These are phyloP conservation scores for Clavulina sp. DNA, from an alignment of 768 basidiomycete species.

Conservation along the genomic window DNA sequence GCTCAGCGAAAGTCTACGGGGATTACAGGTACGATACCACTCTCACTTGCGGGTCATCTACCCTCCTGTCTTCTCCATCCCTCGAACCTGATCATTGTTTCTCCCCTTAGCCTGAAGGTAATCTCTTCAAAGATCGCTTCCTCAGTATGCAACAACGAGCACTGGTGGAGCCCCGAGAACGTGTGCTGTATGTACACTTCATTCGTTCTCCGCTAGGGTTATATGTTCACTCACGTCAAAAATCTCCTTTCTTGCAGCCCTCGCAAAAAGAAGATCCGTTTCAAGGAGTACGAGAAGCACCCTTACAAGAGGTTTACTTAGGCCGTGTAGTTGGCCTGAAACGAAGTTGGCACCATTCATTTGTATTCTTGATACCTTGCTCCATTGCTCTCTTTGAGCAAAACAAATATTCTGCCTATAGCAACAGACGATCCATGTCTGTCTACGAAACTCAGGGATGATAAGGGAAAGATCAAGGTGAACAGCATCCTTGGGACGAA, in stretches of 20 bases:
- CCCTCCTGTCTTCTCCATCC: neutral
- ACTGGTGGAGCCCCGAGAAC: conserved; percentile 71
- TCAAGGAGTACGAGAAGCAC: conserved; percentile 22
- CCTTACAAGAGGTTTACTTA: conserved; percentile 23
- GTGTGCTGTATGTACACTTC: conserved; percentile 41
- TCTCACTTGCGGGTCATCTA: neutral
- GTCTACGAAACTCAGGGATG: no score
- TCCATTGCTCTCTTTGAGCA: no score
- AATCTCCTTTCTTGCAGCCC: neutral
- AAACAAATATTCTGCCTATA: no score
- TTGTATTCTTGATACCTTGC: no score
- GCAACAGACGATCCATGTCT: no score
- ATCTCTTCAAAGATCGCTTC: conserved; percentile 80
- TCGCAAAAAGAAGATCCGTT: conserved; percentile 13
- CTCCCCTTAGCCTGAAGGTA: conserved; percentile 63
- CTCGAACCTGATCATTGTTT: neutral
- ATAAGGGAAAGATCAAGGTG: no score
- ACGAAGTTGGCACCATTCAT: no score
- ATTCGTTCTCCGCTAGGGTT: neutral
- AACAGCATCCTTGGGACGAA: no score
- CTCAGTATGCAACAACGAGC: conserved; percentile 75
- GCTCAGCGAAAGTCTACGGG: conserved; percentile 65
- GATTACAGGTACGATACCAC: conserved; percentile 48
- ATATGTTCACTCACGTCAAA: neutral
- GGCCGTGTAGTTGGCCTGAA: no score